phyloP scores from a whole-genome alignment of 305 asterid species.

The Coffea humblotiana region DNA sequence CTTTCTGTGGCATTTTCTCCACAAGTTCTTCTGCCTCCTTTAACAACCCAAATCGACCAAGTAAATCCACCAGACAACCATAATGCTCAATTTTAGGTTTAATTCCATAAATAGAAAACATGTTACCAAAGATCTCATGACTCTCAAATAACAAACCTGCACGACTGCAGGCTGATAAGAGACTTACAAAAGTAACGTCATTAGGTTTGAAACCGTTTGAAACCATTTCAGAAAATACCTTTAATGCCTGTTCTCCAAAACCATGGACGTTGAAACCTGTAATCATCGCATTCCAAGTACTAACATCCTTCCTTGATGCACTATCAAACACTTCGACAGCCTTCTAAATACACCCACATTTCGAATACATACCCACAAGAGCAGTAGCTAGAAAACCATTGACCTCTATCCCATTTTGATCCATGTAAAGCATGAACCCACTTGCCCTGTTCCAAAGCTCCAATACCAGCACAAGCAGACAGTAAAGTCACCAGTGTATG shows the following conservation, averaged over 20 bases:
- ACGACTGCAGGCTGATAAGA: conserved; percentile 44
- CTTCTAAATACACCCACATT: conserved; percentile 43
- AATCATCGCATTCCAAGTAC: conserved; percentile 51
- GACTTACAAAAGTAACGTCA: conserved; percentile 38
- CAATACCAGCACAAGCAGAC: conserved; percentile 39
- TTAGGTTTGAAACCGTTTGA: conserved; percentile 31
- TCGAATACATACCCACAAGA: conserved; percentile 46
- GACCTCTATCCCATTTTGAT: conserved; percentile 25
- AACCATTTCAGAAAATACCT: conserved; percentile 31
- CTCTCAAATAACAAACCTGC: conserved; percentile 38
- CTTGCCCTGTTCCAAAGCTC: conserved; percentile 35
- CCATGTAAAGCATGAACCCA: conserved; percentile 36
- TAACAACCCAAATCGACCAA: conserved; percentile 40
- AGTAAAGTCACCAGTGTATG: conserved; percentile 41
- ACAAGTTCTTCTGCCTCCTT: conserved; percentile 39
- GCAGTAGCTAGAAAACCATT: conserved; percentile 39
- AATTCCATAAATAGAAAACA: conserved; percentile 33
- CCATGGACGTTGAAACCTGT: conserved; percentile 45
- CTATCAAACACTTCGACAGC: conserved; percentile 29
- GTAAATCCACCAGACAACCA: conserved; percentile 47
- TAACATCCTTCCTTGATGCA: conserved; percentile 30
- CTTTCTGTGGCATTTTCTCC: conserved; percentile 28
- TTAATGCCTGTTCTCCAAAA: conserved; percentile 30
- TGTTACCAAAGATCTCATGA: conserved; percentile 27
- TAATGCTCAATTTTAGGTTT: conserved; percentile 37